phyloP scores from a whole-genome alignment of 768 basidiomycete genomes.

The Termitomyces sp. region DNA sequence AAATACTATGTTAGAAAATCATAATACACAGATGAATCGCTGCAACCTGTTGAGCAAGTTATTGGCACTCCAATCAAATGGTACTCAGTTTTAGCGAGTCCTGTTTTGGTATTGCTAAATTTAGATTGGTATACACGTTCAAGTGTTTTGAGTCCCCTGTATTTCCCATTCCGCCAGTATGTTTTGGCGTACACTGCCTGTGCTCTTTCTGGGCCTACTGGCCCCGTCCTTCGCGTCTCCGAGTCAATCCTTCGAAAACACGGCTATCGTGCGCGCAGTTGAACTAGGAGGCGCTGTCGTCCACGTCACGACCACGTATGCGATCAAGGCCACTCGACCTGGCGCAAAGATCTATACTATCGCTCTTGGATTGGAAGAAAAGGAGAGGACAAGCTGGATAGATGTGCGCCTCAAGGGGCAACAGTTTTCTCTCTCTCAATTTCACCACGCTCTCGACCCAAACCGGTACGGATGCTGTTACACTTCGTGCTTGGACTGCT shows the following conservation, averaged over 20 bases:
- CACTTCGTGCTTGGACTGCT: not conserved
- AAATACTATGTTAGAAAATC: constrained; percentile 16
- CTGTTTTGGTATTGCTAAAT: constrained; percentile 14
- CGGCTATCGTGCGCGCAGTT: constrained; percentile 80
- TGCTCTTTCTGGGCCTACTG: constrained; percentile 38
- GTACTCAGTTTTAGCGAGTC: not conserved
- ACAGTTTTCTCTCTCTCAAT: constrained; percentile 41
- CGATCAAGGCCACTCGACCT: constrained; percentile 65
- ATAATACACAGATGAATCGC: not conserved
- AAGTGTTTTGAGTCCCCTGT: constrained; percentile 24
- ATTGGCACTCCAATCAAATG: no score
- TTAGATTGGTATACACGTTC: constrained; percentile 26
- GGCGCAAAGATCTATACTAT: constrained; percentile 61
- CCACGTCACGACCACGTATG: constrained; percentile 85
- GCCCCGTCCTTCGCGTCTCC: constrained; percentile 30
- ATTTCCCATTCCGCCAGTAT: constrained; percentile 20
- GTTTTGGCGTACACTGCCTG: constrained; percentile 41
- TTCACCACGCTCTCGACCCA: constrained; percentile 41
- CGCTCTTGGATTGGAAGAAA: constrained; percentile 58
- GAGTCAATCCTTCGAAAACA: constrained; percentile 72
- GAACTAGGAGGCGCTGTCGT: constrained; percentile 89
- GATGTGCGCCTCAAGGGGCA: constrained; percentile 80
- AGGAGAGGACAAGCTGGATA: constrained; percentile 65
- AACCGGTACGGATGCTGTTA: constrained; percentile 37
- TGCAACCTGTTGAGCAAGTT: not conserved